Conservation (phyloP, 148 eudicot species). For the Mesembryanthemum crystallinum region DNA sequence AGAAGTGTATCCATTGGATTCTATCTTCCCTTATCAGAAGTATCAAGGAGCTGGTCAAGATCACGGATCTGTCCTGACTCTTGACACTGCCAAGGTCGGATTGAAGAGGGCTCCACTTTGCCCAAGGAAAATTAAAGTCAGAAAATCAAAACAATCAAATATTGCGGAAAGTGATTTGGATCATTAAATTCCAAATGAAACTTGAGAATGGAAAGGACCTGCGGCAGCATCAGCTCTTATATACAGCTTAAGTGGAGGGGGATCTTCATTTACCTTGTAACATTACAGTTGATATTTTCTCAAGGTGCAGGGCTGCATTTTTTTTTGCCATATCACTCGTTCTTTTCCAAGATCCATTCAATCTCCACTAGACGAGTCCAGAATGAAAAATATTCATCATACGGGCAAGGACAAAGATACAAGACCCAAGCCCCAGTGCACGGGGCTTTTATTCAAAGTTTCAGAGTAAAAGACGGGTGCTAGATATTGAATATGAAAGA, state of each 20-base stretch:
- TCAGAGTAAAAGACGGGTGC: conserved; percentile 5
- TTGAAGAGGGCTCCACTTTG: conserved; percentile 78
- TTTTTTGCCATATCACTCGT: conserved; percentile 54
- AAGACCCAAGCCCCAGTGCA: not conserved
- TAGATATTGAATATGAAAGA: not conserved
- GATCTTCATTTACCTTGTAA: not conserved
- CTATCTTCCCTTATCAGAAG: conserved; percentile 61
- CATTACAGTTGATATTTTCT: conserved; percentile 73
- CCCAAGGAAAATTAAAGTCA: conserved; percentile 37
- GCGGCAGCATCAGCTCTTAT: not conserved
- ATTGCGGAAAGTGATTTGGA: not conserved
- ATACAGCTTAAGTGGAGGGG: not conserved
- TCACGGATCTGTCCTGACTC: conserved; percentile 82
- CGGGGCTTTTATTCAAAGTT: not conserved
- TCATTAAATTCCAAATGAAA: not conserved
- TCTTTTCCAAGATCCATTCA: conserved; percentile 69
- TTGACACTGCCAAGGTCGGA: conserved; percentile 74
- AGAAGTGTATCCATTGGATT: not conserved
- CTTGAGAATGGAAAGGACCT: conserved; percentile 5
- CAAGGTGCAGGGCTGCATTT: conserved; percentile 53
- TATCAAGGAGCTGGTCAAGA: conserved; percentile 71
- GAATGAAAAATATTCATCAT: not conserved
- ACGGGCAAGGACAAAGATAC: not conserved
- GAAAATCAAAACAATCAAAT: not conserved
- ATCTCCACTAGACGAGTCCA: conserved; percentile 48